Percentiles rank a stretch among this genome's conserved stretches.
Conservation (phyloP, 768 basidiomycete species). For the Guyanaporus albipodus region DNA sequence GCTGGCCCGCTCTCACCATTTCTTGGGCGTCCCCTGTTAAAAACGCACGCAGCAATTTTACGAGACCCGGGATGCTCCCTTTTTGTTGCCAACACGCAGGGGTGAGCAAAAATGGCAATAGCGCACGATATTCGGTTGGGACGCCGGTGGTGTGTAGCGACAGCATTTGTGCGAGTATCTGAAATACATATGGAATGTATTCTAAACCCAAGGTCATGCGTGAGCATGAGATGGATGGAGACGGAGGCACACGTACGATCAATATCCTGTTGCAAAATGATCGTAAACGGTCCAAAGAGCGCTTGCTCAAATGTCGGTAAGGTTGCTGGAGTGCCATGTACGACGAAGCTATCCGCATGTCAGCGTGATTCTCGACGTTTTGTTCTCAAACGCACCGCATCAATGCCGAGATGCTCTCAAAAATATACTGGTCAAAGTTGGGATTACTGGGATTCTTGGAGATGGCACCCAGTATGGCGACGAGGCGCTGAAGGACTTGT, state of each 20-base stretch:
- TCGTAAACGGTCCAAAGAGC: slow-evolving; percentile 82
- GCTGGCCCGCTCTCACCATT: slow-evolving; percentile 69
- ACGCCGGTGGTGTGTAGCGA: slow-evolving; percentile 66
- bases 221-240: not conserved
- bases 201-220: slow-evolving; percentile 40
- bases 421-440: slow-evolving; percentile 95
- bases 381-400: slow-evolving; percentile 56
- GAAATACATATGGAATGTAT: slow-evolving; percentile 97
- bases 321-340: slow-evolving; percentile 61
- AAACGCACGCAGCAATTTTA: slow-evolving; percentile 82
- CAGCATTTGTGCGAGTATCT: slow-evolving; percentile 93
- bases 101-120: slow-evolving; percentile 80
- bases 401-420: slow-evolving; percentile 92
- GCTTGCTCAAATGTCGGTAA: slow-evolving; percentile 73
- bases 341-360: slow-evolving; percentile 63
- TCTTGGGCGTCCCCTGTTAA: slow-evolving; percentile 62
- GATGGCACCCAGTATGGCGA: slow-evolving; percentile 80
- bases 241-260: slow-evolving; percentile 55
- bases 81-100: slow-evolving; percentile 90
- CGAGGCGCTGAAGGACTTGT: slow-evolving; percentile 64
- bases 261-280: slow-evolving; percentile 89
- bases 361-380: not conserved
- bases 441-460: slow-evolving; percentile 98
- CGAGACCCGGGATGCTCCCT: slow-evolving; percentile 91
- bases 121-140: slow-evolving; percentile 70